Evolutionary conservation across 2,329 filamentous ascomycete genomes (phyloP), one percentile per base, ranked within the genome.

Genomic region (Fusarium kyushuense): DNA sequence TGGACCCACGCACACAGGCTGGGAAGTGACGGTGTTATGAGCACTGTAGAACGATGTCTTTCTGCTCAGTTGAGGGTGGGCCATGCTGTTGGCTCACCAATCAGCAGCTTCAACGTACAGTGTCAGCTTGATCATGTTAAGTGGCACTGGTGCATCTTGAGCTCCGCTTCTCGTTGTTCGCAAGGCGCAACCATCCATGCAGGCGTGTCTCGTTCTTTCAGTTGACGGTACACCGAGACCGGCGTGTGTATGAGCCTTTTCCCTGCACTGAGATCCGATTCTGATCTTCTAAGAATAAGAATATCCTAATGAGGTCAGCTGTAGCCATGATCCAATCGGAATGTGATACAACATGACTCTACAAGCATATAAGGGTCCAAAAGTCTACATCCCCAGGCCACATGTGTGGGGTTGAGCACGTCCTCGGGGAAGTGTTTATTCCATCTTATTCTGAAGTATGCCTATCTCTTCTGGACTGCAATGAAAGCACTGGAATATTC

Each of bases 91-190:
- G 6, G 13, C 6, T 40, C 52, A 16, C 68, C 62, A 69, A 67
- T 67, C 54, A 54, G 33, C 27, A 41, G 40, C 49, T 60, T 45
- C 17, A 1, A 9, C 10, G 23, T 45, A 73, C 70, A 67, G 72
- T 73, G 69, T 45, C 29, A 21, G 7, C 19, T 25, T 11, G 25
- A 63, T 58, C 13, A 51, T 49, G 46, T 40, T 42, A 62, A n/a
- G 25, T 49, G 27, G n/a, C 32, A 52, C 48, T 63, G 61, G 60
- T 41, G 43, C 41, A 41, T 52, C 47, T 43, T 63, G 57, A 62
- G 66, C 72, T 73, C 72, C 72, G 67, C 72, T 73, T 69, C 69
- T 73, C 65, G 72, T 74, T 65, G 45, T 73, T 73, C 67, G 54
- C 67, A 74, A 74, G 72, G 72, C 72, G 72, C 55, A 65, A 48